These are phyloP conservation scores for Incumbomyces delicatus DNA, from an alignment of 2,329 filamentous ascomycete species.

Conservation along the genomic window DNA sequence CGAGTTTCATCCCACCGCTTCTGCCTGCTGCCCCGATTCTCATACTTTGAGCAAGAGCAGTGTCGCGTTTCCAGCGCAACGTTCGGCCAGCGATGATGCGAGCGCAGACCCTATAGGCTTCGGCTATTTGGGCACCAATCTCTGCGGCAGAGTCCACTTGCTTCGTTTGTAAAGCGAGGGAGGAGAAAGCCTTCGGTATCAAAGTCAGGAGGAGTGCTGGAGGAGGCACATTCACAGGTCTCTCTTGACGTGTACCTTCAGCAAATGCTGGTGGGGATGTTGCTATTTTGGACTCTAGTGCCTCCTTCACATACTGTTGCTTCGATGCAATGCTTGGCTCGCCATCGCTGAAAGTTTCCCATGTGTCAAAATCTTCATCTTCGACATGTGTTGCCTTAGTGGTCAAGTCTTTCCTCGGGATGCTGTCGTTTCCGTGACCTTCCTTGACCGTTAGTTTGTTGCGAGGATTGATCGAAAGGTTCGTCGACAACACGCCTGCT, in stretches of 20 bases:
- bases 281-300: not conserved
- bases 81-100: slow-evolving; percentile 77
- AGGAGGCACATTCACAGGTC: slow-evolving; percentile 80
- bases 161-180: slow-evolving; percentile 21
- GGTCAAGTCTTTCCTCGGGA: not conserved
- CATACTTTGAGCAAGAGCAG: slow-evolving; percentile 75
- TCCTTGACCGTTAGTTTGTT: too few species aligned
- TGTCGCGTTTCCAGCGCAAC: slow-evolving; percentile 83
- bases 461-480: too few species aligned
- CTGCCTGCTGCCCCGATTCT: slow-evolving; percentile 67
- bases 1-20: slow-evolving; percentile 77
- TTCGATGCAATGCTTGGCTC: not conserved
- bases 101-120: slow-evolving; percentile 30
- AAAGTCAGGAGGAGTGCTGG: slow-evolving; percentile 71
- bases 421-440: too few species aligned
- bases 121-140: slow-evolving; percentile 1
- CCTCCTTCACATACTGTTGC: too few species aligned
- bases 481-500: slow-evolving; percentile 1
- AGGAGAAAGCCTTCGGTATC: slow-evolving; percentile 58
- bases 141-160: not conserved
- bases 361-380: slow-evolving; percentile 38
- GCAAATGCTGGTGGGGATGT: not conserved
- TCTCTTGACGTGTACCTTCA: slow-evolving; percentile 23
- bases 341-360: slow-evolving; percentile 44
- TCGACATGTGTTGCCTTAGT: not conserved